These are phyloP conservation scores for Persicaria tinctoria DNA, from an alignment of 148 eudicot species.

Conservation along the genomic window DNA sequence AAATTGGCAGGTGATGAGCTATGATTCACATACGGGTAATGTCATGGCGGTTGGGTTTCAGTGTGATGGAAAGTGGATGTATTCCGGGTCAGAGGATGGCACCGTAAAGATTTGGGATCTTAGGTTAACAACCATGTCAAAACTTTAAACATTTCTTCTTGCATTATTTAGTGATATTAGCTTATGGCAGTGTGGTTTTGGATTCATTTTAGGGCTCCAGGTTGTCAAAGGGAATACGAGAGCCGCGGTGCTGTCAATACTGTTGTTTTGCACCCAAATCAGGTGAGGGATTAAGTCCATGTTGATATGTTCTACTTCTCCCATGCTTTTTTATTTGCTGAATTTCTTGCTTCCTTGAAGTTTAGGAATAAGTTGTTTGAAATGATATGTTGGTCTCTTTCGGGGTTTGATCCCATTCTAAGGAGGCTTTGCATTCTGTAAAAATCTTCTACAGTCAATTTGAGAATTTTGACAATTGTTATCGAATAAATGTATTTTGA, in stretches of 20 bases:
- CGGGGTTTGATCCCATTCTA: neutral
- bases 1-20: slow-evolving; percentile 78
- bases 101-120: slow-evolving; percentile 99
- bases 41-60: slow-evolving; percentile 98
- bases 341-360: slow-evolving; percentile 3
- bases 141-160: neutral
- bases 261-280: slow-evolving; percentile 95
- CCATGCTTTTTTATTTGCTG: slow-evolving; percentile 2
- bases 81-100: slow-evolving; percentile 99
- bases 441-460: neutral
- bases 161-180: neutral
- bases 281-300: slow-evolving; percentile 32
- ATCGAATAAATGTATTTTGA: neutral
- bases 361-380: neutral
- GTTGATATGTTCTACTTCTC: neutral
- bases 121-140: slow-evolving; percentile 34
- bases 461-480: neutral
- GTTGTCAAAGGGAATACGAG: slow-evolving; percentile 97
- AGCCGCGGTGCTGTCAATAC: slow-evolving; percentile 99
- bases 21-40: slow-evolving; percentile 91
- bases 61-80: slow-evolving; percentile 98
- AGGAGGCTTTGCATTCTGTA: neutral
- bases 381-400: neutral
- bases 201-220: slow-evolving; percentile 62
- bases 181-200: neutral